Conservation (phyloP, 78 protist species). For the Tieghemostelium lacteum region DNA sequence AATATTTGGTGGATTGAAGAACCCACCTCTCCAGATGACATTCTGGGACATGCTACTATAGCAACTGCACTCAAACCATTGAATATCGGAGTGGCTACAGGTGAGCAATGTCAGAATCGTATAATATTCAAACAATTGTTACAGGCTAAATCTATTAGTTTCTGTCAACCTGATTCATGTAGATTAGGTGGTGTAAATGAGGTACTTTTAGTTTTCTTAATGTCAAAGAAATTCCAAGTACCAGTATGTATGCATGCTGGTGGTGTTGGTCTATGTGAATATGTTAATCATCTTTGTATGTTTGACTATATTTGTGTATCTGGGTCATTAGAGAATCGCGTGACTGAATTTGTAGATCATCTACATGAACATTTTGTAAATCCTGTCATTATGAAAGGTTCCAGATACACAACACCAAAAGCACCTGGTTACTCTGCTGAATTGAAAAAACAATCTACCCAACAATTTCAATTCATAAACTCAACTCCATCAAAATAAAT, state of each 20-base stretch:
- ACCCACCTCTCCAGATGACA: conserved; percentile 78
- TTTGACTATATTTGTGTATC: conserved; percentile 40
- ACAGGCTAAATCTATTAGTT: conserved; percentile 16
- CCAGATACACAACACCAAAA: conserved; percentile 17
- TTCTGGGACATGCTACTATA: conserved; percentile 69
- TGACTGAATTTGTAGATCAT: conserved; percentile 57
- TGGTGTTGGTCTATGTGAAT: conserved; percentile 81
- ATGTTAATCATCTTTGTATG: conserved; percentile 43
- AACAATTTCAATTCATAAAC: conserved; percentile 25
- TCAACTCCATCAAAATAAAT: no score
- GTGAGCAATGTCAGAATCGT: conserved; percentile 67
- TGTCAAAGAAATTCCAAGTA: conserved; percentile 36
- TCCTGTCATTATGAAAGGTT: not conserved
- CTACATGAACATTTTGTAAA: conserved; percentile 38
- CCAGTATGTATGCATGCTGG: conserved; percentile 85
- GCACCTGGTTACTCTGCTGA: conserved; percentile 42
- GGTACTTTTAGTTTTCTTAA: conserved; percentile 33
- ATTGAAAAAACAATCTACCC: conserved; percentile 22
- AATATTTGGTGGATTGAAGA: conserved; percentile 75
- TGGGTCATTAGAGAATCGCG: conserved; percentile 8
- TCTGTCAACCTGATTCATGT: conserved; percentile 71
- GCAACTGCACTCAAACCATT: conserved; percentile 16
- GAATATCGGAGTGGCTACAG: conserved; percentile 46
- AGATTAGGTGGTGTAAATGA: conserved; percentile 71
- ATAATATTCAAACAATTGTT: conserved; percentile 73